A percentile compares a stretch with the other conserved stretches of the same genome.
Evolutionary conservation across 805 yeast species (phyloP).

Genomic region (Yamadazyma endophytica): DNA sequence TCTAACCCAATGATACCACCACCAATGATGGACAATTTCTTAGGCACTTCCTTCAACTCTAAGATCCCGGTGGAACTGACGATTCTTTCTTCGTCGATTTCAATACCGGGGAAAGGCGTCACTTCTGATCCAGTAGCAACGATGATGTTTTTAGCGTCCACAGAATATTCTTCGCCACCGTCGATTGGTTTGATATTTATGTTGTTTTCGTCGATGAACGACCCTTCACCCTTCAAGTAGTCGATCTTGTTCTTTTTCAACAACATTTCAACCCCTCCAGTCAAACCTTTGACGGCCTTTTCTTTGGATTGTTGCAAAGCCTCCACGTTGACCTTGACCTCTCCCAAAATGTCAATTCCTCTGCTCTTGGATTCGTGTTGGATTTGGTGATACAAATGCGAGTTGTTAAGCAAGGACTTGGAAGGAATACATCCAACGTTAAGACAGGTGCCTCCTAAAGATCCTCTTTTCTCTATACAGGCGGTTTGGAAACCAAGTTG

Average conservation of each 20-base stretch:
- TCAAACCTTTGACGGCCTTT: constrained; percentile 80
- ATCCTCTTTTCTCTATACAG: constrained; percentile 95
- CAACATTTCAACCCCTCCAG: constrained; percentile 90
- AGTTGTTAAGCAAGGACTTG: constrained; percentile 90
- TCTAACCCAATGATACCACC: constrained; percentile 99
- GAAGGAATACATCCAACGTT: constrained; percentile 99
- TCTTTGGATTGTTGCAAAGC: constrained; percentile 91
- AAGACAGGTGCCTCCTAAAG: constrained; percentile 96
- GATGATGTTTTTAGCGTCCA: constrained; percentile 80
- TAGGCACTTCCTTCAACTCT: constrained; percentile 83
- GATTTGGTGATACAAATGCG: constrained; percentile 87
- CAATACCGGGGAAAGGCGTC: constrained; percentile 97
- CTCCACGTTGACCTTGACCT: constrained; percentile 68
- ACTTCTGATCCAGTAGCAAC: constrained; percentile 99
- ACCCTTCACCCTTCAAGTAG: constrained; percentile 90
- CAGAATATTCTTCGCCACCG: constrained; percentile 63
- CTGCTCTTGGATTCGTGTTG: constrained; percentile 77
- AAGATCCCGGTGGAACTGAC: constrained; percentile 94
- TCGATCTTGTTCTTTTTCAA: constrained; percentile 94
- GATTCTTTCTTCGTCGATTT: constrained; percentile 93
- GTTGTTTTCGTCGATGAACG: constrained; percentile 77
- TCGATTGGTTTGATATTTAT: constrained; percentile 82
- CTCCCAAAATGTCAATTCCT: constrained; percentile 82
- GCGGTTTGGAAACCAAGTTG: constrained; percentile 94
- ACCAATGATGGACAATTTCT: constrained; percentile 88